Percentiles rank a stretch among this genome's conserved stretches.
These are phyloP conservation scores for Alternaria gansuensis DNA, from an alignment of 2,329 filamentous ascomycete species.

Conservation along the genomic window DNA sequence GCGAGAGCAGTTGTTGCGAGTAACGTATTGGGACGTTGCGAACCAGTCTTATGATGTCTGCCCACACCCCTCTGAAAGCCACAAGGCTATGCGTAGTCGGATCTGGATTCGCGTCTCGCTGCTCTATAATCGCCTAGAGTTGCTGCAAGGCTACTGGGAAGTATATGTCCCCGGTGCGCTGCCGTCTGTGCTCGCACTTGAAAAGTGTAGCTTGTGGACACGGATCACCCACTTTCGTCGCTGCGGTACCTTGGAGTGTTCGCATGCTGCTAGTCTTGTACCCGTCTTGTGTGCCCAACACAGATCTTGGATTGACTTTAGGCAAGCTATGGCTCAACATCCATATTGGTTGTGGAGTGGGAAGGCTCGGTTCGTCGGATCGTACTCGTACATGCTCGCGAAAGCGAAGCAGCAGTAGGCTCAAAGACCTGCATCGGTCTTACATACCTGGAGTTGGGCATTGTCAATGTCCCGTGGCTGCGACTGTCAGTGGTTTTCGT, in stretches of 20 bases:
- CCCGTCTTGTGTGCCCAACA: slow-evolving; percentile 47
- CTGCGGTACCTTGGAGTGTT: slow-evolving; percentile 38
- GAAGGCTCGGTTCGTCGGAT: slow-evolving; percentile 41
- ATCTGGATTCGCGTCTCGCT: slow-evolving; percentile 27
- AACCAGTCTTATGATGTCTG: slow-evolving; percentile 32
- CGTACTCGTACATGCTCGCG: slow-evolving; percentile 47
- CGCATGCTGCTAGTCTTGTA: slow-evolving; percentile 46
- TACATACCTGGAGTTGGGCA: slow-evolving; percentile 99
- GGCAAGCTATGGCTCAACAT: slow-evolving; percentile 44
- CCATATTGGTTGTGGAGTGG: slow-evolving; percentile 29
- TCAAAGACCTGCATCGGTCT: slow-evolving; percentile 65
- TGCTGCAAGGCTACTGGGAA: slow-evolving; percentile 26
- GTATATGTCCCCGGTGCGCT: slow-evolving; percentile 23
- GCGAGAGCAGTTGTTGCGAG: slow-evolving; percentile 18
- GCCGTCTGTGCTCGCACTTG: slow-evolving; percentile 27
- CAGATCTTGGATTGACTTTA: slow-evolving; percentile 37
- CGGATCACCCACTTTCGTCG: slow-evolving; percentile 40
- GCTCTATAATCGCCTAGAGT: slow-evolving; percentile 19
- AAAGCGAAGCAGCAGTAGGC: slow-evolving; percentile 48
- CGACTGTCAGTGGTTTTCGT: slow-evolving; percentile 57
- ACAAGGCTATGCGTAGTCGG: slow-evolving; percentile 22
- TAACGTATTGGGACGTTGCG: slow-evolving; percentile 26
- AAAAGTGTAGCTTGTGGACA: slow-evolving; percentile 24
- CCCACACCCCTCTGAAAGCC: slow-evolving; percentile 26
- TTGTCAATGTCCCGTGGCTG: slow-evolving; percentile 97